These are phyloP conservation scores for Cryptococcus sp. DNA, from an alignment of 1,284 basidiomycete species.

Conservation along the genomic window DNA sequence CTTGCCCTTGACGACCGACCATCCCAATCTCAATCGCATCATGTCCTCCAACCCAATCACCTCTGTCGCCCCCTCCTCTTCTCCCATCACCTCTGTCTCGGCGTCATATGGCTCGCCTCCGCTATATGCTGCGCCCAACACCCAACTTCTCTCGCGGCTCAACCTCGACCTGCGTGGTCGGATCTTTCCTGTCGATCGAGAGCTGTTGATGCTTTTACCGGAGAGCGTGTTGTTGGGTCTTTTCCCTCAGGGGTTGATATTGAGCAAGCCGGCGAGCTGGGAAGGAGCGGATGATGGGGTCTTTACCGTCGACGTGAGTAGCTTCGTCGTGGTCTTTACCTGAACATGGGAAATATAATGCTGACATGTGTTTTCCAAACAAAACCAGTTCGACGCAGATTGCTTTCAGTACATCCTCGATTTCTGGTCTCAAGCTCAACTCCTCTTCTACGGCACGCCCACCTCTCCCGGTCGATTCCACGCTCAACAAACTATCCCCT, in stretches of 20 bases:
- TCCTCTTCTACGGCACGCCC: conserved; percentile 85
- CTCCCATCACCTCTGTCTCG: conserved; percentile 66
- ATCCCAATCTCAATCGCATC: background rate
- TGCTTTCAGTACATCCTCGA: conserved; percentile 89
- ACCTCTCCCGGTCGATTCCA: conserved; percentile 66
- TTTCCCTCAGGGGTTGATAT: conserved; percentile 93
- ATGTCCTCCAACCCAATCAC: conserved; percentile 42
- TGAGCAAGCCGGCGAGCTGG: conserved; percentile 67
- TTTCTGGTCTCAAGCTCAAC: conserved; percentile 83
- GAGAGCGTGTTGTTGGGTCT: conserved; percentile 94
- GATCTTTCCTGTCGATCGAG: conserved; percentile 91
- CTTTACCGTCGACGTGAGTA: conserved; percentile 88
- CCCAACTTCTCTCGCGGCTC: conserved; percentile 72
- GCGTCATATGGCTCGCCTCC: conserved; percentile 44
- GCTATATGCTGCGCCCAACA: conserved; percentile 20
- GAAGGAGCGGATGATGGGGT: conserved; percentile 88
- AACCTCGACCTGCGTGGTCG: conserved; percentile 86
- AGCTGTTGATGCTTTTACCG: conserved; percentile 96
- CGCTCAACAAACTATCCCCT: conserved; percentile 71
- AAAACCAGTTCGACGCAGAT: conserved; percentile 82
- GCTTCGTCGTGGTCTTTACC: conserved; percentile 48
- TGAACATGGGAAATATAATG: conserved; percentile 88
- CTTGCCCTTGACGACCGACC: background rate
- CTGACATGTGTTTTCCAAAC: conserved; percentile 66
- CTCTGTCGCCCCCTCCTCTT: conserved; percentile 35